Conservation (phyloP, 257 asterid genomes). For the Solanum pennellii region DNA sequence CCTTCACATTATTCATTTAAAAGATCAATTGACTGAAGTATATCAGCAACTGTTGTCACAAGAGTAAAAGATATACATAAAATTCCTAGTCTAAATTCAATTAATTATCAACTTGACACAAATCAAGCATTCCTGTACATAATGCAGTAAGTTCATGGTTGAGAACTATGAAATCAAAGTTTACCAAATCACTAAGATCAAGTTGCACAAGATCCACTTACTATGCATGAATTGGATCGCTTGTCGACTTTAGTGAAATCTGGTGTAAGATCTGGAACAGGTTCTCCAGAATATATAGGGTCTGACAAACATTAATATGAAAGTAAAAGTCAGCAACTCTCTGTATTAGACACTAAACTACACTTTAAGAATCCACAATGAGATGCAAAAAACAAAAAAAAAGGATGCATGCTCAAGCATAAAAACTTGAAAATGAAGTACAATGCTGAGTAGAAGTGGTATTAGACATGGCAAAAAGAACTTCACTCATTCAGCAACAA, state of each 20-base stretch:
- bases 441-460: neutral
- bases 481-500: neutral
- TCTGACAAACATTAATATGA: conserved; percentile 23
- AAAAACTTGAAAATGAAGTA: neutral
- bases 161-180: neutral
- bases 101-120: neutral
- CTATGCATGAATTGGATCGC: conserved; percentile 21
- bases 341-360: neutral
- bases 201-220: conserved; percentile 14
- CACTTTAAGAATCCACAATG: neutral
- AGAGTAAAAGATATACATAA: neutral
- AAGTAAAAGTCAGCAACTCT: conserved; percentile 2
- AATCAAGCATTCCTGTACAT: neutral
- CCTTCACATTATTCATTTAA: neutral
- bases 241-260: conserved; percentile 28
- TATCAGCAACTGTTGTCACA: neutral
- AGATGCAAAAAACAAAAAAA: neutral
- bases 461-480: neutral
- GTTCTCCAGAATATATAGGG: conserved; percentile 35
- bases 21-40: neutral
- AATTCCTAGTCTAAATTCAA: neutral
- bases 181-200: neutral
- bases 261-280: conserved; percentile 29
- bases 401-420: neutral
- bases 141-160: neutral